Conservation (phyloP, 108 stramenopile genomes). For the Stephanodiscus triporus region DNA sequence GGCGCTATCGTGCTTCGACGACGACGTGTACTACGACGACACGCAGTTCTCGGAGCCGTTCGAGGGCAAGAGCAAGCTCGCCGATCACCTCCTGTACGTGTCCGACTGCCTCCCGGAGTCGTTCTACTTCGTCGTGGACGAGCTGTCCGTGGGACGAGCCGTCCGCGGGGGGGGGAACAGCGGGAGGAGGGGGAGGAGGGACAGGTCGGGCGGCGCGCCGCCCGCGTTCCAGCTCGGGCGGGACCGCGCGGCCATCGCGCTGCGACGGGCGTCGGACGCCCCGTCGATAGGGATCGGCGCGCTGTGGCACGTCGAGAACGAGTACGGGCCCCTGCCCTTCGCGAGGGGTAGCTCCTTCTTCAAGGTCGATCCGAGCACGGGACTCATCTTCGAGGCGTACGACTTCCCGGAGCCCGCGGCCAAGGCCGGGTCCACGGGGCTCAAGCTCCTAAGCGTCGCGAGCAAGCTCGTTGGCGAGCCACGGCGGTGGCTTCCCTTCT, state of each 20-base stretch:
- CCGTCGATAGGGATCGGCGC: slow-evolving; percentile 41
- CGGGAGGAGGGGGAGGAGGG: background rate
- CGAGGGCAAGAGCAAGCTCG: slow-evolving; percentile 51
- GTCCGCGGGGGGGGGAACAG: slow-evolving; percentile 15
- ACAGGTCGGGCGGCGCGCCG: background rate
- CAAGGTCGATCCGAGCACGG: slow-evolving; percentile 47
- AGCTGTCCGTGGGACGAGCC: slow-evolving; percentile 32
- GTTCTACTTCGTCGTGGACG: slow-evolving; percentile 60
- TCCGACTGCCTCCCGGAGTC: slow-evolving; percentile 57
- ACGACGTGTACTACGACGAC: slow-evolving; percentile 62
- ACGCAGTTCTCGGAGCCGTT: slow-evolving; percentile 64
- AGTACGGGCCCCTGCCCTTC: slow-evolving; percentile 57
- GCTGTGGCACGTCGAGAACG: slow-evolving; percentile 63
- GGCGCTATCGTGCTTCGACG: slow-evolving; percentile 56
- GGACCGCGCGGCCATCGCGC: background rate
- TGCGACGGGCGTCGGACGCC: slow-evolving; percentile 7
- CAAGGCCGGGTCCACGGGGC: slow-evolving; percentile 45
- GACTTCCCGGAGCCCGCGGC: slow-evolving; percentile 68
- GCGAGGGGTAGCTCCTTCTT: slow-evolving; percentile 60
- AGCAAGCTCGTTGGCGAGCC: slow-evolving; percentile 72
- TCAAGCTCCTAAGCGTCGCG: slow-evolving; percentile 46
- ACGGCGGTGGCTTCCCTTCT: slow-evolving; percentile 61
- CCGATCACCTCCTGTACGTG: slow-evolving; percentile 57
- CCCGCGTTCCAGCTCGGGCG: slow-evolving; percentile 6
- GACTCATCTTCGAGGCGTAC: slow-evolving; percentile 53